phyloP scores from a whole-genome alignment of 2,329 filamentous ascomycete genomes.

The Aureobasidium subglaciale region DNA sequence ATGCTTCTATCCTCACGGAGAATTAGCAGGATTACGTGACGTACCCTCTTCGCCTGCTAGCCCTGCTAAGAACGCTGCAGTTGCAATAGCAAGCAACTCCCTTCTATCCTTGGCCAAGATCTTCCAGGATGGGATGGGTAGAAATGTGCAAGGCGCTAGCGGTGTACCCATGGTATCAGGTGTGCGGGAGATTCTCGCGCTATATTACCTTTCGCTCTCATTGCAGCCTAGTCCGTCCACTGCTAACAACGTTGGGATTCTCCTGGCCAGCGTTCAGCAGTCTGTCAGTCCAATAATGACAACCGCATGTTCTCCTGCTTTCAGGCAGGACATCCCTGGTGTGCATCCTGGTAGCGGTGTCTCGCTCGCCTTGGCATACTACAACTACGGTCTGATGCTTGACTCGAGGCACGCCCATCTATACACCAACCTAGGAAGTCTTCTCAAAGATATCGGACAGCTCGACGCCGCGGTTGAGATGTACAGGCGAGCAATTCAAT shows the following conservation, averaged over 20 bases:
- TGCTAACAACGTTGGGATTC: constrained; percentile 94
- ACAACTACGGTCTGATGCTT: constrained; percentile 84
- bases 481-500: constrained; percentile 91
- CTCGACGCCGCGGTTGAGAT: constrained; percentile 86
- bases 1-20: constrained; percentile 68
- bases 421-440: constrained; percentile 90
- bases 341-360: constrained; percentile 80
- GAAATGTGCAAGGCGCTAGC: constrained; percentile 43
- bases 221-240: constrained; percentile 94
- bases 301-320: constrained; percentile 27
- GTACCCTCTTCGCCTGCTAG: constrained; percentile 53
- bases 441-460: constrained; percentile 94
- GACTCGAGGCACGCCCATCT: constrained; percentile 89
- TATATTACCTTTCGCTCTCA: constrained; percentile 93
- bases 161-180: constrained; percentile 51
- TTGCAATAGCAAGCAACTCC: constrained; percentile 93
- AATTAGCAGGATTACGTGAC: constrained; percentile 71
- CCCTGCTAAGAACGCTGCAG: constrained; percentile 66
- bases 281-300: constrained; percentile 35
- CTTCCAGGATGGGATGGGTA: constrained; percentile 91
- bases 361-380: constrained; percentile 82
- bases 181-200: constrained; percentile 82
- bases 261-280: constrained; percentile 91
- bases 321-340: constrained; percentile 56
- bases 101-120: constrained; percentile 93